Conservation (phyloP, 2,329 filamentous ascomycete species). For the Paraphaeosphaeria minitans region DNA sequence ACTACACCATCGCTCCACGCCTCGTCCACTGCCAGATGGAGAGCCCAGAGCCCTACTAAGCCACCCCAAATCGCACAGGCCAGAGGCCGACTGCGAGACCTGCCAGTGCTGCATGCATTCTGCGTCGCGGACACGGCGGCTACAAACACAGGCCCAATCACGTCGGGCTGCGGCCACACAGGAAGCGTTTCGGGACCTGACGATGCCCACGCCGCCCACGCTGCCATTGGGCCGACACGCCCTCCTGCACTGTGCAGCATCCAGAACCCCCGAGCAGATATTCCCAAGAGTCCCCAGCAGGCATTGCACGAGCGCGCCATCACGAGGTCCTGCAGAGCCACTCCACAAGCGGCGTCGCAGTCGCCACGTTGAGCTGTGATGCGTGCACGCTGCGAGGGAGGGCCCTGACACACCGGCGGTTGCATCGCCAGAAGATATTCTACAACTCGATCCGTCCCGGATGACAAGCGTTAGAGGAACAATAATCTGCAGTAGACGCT, state of each 20-base stretch:
- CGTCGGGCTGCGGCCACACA: slow-evolving; percentile 7
- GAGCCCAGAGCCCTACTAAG: slow-evolving; percentile 27
- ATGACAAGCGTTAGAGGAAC: slow-evolving; percentile 26
- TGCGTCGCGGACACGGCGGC: slow-evolving; percentile 27
- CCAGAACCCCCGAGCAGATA: slow-evolving; percentile 26
- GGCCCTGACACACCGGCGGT: slow-evolving; percentile 26
- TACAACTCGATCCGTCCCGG: slow-evolving; percentile 41
- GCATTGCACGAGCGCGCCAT: slow-evolving; percentile 9
- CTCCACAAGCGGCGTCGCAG: slow-evolving; percentile 6
- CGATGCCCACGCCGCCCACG: slow-evolving; percentile 9
- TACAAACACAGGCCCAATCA: slow-evolving; percentile 42
- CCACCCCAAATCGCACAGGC: slow-evolving; percentile 33
- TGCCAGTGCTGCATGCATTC: slow-evolving; percentile 16
- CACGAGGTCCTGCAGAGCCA: slow-evolving; percentile 17
- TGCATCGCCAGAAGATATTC: slow-evolving; percentile 38
- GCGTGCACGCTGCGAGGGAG: neutral
- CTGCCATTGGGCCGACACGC: slow-evolving; percentile 27
- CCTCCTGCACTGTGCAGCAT: slow-evolving; percentile 32
- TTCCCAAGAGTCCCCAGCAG: slow-evolving; percentile 20
- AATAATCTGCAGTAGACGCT: slow-evolving; percentile 16
- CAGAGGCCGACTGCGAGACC: slow-evolving; percentile 25
- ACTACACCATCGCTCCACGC: slow-evolving; percentile 9
- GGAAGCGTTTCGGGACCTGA: slow-evolving; percentile 25
- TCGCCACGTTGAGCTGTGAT: neutral
- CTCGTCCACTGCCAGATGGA: slow-evolving; percentile 2